Base-by-base conservation (phyloP, 1,139 yeast species). In the Yamadazyma dendronema region DNA sequence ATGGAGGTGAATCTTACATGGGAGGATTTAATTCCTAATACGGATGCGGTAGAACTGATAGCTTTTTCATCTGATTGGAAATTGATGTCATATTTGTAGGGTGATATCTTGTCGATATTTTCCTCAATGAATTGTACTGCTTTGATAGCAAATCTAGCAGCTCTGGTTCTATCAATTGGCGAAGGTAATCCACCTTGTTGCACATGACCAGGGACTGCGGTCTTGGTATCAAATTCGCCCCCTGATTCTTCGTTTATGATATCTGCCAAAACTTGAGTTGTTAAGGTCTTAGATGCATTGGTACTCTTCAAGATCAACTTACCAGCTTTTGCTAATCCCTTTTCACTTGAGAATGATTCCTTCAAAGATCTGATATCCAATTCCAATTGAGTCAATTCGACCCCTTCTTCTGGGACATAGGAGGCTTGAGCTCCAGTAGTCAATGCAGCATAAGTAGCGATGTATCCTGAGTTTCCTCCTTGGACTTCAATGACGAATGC, bases 131-230 rank as follows among this genome's bases (percentile, higher is more conserved):
- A 92, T 57, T 86, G 85, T 36, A 89, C 82, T 39, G 96, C 88
- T 61, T 80, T 83, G 47, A 90, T 82, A 4, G 96, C 96, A 60
- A 84, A 83, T 59, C 97, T 77, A 11, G 95, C 84, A 12, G 96
- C 96, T 46, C 92, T 77, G 15, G 90, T 85, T 64, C 97, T 81
- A 62, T 92, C 98, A 62, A 89, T 86, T 6, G 97, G 88, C 3
- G 97, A 85, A 28, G 98, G 98, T 37, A 81, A 78, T 42, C 95
- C 96, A 61, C 98, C 98, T 65, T 92, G 98, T 71, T 92, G 98
- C 37, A 89, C 89, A 54, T 84, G 92, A 21, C 94, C 92, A 30
- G 92, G 92, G 42, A 81, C 70, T 3, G 92, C 92, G 5, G 89
- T 79, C 54, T 84, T 77, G 25, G 87, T 80, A 53, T 84, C 92